Evolutionary conservation across 164 flowering plant species (phyloP), one percentile per base, ranked within the genome.

Genomic region (Tinospora cordifolia): DNA sequence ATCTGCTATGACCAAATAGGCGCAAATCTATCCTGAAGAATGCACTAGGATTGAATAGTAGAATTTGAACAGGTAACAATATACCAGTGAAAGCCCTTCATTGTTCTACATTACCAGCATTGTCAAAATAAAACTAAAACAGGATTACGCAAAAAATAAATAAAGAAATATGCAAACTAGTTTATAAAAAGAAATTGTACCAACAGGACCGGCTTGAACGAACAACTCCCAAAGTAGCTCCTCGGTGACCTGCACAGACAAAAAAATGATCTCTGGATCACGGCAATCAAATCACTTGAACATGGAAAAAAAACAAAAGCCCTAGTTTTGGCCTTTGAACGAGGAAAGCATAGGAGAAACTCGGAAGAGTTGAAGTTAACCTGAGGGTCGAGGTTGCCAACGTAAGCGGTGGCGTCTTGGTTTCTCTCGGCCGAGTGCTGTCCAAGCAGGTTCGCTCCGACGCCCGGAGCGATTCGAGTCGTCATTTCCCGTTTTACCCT

Each of bases 141-240:
- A 34, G 3, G 11, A 64, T n/a, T 5, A 30, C 36, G 36, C n/a
- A 27, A 34, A 63, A 26, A 24, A 13, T 30, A 36, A 19, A 8
- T 27, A 30, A 60, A 22, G 8, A 60, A 4, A 60, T 19, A 13
- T n/a, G 5, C n/a, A 44, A 14, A 40, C 19, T 36, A 41, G n/a
- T 3, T 46, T 8, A 67, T n/a, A 19, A 57, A 11, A 36, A 8
- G 34, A 65, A 69, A 58, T 13, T 6, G 9, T 83, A 95, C 99
- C 99, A 77, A 95, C 99, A 30, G 99, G 99, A 9, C 99, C 99
- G 2, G 99, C 97, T 82, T 95, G 99, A 64, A 92, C 98, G 79
- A 95, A 95, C 71, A 92, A 74, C 78, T 95, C 99, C 98, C 99
- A 95, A 10, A 95, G 82, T 40, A 92, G 80, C 83, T 95, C 99